phyloP scores from a whole-genome alignment of 352 stramenopile genomes.

The Elongisporangium undulatum region DNA sequence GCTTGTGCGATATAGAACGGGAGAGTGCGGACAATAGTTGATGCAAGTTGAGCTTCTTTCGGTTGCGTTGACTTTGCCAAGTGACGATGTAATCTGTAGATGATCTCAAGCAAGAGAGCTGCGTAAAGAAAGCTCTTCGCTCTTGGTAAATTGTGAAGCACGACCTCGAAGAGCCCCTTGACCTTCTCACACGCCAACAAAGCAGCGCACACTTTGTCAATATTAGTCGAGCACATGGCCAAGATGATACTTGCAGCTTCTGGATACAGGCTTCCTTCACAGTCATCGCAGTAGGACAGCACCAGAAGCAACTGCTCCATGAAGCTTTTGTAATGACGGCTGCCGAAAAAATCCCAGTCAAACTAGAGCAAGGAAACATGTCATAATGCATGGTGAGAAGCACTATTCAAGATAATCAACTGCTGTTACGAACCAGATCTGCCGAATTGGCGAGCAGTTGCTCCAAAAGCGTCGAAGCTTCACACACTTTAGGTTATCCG shows the following conservation, averaged over 20 bases:
- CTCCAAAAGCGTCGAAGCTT: neutral
- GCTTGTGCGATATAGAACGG: slow-evolving; percentile 10
- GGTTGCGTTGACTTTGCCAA: slow-evolving; percentile 10
- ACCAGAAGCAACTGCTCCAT: slow-evolving; percentile 21
- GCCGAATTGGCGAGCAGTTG: slow-evolving; percentile 4
- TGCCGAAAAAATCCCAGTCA: slow-evolving; percentile 36
- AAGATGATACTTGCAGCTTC: slow-evolving; percentile 24
- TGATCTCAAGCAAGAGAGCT: slow-evolving; percentile 25
- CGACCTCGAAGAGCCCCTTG: slow-evolving; percentile 5
- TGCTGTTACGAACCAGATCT: slow-evolving; percentile 1
- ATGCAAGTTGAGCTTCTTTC: neutral
- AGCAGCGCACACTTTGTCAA: slow-evolving; percentile 8
- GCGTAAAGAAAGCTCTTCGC: slow-evolving; percentile 31
- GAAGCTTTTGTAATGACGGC: slow-evolving; percentile 10
- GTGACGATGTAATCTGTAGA: slow-evolving; percentile 22
- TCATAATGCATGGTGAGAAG: neutral
- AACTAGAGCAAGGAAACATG: slow-evolving; percentile 14
- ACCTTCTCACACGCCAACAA: slow-evolving; percentile 6
- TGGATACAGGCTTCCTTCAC: slow-evolving; percentile 13
- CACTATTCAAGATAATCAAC: neutral
- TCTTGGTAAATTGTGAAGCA: slow-evolving; percentile 16
- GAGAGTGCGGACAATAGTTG: slow-evolving; percentile 9
- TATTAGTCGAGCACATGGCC: slow-evolving; percentile 28
- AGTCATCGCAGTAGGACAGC: slow-evolving; percentile 18
- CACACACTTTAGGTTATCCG: neutral